Base-by-base conservation (phyloP, 1,139 yeast genomes). In the Diutina siamensis region DNA sequence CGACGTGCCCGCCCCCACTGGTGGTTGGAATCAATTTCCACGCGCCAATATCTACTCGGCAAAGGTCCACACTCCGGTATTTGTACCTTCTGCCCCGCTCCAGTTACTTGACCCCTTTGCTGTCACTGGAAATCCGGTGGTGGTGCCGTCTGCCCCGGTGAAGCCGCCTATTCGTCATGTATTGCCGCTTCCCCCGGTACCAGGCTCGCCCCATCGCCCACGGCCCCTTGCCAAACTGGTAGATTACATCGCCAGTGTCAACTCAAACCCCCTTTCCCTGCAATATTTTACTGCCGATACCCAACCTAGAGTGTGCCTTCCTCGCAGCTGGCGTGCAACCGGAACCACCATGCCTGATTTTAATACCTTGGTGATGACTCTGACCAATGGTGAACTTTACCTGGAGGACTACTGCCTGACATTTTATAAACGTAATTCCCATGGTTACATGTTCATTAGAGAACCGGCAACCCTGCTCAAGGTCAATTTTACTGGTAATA, bases 361-460 rank as follows among this genome's bases (percentile, higher is more conserved):
- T 17, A 27, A 38, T 9, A 21, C 15, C 15, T n/a, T 41, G 40
- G 20, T 36, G 34, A 13, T 28, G 44, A 17, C 40, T 17, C 49
- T 51, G 42, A 38, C 28, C 19, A 44, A 45, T 12, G 48, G 47
- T 13, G 46, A 48, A 45, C 52, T 55, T 22, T 57, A 58, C 48
- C 53, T 55, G 10, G 63, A 60, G 45, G 60, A 59, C 44, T 58
- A 56, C 49, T 58, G 63, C 48, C 62, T 67, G 8, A 65, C 69
- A 2, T 66, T 65, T 48, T 66, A 65, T 51, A 63, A 62, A 48
- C 51, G 71, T 35, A 65, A 65, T 44, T 48, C 53, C 13, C 63
- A 62, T 45, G 68, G 69, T 13, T 66, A 65, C 49, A 66, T 66
- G 71, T 66, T 65, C 49, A 63, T 62, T 15, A 56, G 60, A 40